Evolutionary conservation across 2,329 filamentous ascomycete genomes (phyloP).

Genomic region (Xylaria sp.): DNA sequence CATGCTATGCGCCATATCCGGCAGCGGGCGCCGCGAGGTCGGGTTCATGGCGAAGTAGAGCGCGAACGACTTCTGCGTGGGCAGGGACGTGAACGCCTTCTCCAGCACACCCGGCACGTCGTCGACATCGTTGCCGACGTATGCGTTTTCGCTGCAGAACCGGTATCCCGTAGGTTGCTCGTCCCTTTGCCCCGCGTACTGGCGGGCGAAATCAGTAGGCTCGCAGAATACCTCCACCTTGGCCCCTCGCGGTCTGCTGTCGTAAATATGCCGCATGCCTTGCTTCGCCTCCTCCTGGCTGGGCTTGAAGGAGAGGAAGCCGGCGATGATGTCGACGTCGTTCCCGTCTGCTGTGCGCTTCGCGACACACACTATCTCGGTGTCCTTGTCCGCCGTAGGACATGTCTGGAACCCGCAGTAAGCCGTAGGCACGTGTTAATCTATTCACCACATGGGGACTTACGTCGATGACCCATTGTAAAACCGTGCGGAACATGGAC

Average conservation of each 20-base stretch:
- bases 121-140: slow-evolving; percentile 51
- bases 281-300: slow-evolving; percentile 41
- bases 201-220: slow-evolving; percentile 46
- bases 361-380: slow-evolving; percentile 49
- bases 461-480: slow-evolving; percentile 55
- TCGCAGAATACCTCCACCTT: slow-evolving; percentile 46
- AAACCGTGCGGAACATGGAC: slow-evolving; percentile 50
- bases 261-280: slow-evolving; percentile 46
- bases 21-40: slow-evolving; percentile 47
- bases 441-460: slow-evolving; percentile 15
- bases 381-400: slow-evolving; percentile 44
- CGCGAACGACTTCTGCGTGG: slow-evolving; percentile 50
- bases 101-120: slow-evolving; percentile 53
- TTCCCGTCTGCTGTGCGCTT: slow-evolving; percentile 38
- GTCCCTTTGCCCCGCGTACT: slow-evolving; percentile 50
- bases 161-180: slow-evolving; percentile 56
- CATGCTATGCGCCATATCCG: slow-evolving; percentile 60
- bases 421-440: neutral
- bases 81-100: slow-evolving; percentile 53
- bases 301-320: slow-evolving; percentile 50
- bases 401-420: slow-evolving; percentile 16
- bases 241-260: slow-evolving; percentile 45
- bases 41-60: slow-evolving; percentile 60
- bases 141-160: slow-evolving; percentile 58
- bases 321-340: slow-evolving; percentile 44